These are phyloP conservation scores for Hypoxylon sp. DNA, from an alignment of 2,329 filamentous ascomycete species.

Conservation along the genomic window DNA sequence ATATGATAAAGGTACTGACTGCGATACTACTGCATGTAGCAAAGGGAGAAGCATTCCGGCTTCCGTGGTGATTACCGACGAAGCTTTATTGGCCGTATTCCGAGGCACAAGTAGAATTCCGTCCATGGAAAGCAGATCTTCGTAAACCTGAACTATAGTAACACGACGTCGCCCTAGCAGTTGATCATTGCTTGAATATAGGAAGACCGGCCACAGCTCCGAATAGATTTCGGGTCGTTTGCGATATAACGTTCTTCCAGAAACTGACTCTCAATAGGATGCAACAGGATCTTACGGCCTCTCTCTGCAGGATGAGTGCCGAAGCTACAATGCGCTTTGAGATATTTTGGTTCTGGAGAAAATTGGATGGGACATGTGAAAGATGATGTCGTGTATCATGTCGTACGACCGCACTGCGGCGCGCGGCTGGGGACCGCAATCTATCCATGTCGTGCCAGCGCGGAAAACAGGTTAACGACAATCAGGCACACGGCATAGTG, in stretches of 20 bases:
- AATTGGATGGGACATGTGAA: constrained; percentile 39
- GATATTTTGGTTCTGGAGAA: constrained; percentile 31
- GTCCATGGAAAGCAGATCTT: constrained; percentile 35
- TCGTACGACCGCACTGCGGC: constrained; percentile 37
- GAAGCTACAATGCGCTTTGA: constrained; percentile 24
- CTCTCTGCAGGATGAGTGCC: constrained; percentile 19
- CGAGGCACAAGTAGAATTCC: constrained; percentile 27
- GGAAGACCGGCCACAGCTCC: constrained; percentile 44
- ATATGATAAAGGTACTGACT: constrained; percentile 35
- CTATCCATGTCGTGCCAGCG: constrained; percentile 30
- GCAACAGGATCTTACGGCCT: constrained; percentile 2
- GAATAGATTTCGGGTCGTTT: constrained; percentile 27
- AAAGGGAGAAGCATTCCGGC: constrained; percentile 41
- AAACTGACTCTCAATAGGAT: constrained; percentile 10
- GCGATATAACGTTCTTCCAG: constrained; percentile 17
- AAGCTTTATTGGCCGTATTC: constrained; percentile 34
- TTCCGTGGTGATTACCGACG: constrained; percentile 33
- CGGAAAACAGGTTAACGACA: constrained; percentile 30
- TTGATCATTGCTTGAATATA: constrained; percentile 44
- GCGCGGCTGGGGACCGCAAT: constrained; percentile 30
- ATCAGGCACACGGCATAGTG: constrained; percentile 32
- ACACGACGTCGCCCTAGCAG: constrained; percentile 30
- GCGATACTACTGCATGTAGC: constrained; percentile 35
- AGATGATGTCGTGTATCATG: constrained; percentile 32
- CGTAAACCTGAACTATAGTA: constrained; percentile 20